Conservation (phyloP, 2,329 filamentous ascomycete genomes). For the Pseudogymnoascus sp. region DNA sequence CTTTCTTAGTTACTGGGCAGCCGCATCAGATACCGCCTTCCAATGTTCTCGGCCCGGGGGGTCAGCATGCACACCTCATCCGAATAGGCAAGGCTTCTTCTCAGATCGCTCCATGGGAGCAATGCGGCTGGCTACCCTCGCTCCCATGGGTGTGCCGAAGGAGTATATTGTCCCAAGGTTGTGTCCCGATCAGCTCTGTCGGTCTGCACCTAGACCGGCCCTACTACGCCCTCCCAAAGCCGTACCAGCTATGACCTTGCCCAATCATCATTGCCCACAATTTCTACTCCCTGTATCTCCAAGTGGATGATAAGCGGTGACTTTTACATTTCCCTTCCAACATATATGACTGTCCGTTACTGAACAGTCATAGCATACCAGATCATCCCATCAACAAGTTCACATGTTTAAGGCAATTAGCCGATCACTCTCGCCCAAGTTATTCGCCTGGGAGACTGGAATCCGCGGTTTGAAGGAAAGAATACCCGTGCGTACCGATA, state of each 20-base stretch:
- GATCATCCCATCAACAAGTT: not conserved
- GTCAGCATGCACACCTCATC: slow-evolving; percentile 1
- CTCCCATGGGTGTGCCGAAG: not conserved
- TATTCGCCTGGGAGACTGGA: slow-evolving; percentile 7
- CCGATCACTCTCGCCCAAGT: slow-evolving; percentile 6
- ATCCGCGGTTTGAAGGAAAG: not conserved
- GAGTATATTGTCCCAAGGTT: not conserved
- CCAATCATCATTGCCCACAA: not conserved
- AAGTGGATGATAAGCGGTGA: slow-evolving; percentile 1
- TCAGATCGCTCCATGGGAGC: not conserved
- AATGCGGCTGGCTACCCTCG: not conserved
- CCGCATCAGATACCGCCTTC: not conserved
- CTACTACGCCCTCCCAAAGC: not conserved
- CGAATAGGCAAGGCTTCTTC: not conserved
- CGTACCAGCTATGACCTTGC: not conserved
- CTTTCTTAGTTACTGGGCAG: not conserved
- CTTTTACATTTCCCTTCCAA: not conserved
- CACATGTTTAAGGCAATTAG: slow-evolving; percentile 4
- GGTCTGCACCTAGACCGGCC: not conserved
- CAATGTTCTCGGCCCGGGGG: not conserved
- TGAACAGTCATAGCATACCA: not conserved
- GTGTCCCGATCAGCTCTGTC: slow-evolving; percentile 1
- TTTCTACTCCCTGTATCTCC: not conserved
- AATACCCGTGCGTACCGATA: not conserved
- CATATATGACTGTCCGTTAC: not conserved